Base-by-base conservation (phyloP, 169 alveolate genomes). In the Cryptosporidium baileyi region DNA sequence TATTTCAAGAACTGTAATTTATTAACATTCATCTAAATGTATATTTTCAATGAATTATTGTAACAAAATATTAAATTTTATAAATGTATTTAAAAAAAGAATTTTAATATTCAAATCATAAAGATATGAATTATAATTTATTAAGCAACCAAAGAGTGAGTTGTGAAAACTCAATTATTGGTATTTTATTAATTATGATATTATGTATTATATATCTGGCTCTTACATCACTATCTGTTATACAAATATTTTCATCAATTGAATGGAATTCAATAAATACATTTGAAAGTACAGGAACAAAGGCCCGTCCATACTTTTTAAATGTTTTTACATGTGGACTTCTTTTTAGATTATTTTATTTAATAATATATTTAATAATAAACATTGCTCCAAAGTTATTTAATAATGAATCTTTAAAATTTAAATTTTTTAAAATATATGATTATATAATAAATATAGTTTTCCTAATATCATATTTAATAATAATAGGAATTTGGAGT, bases 201-300 rank as follows among this genome's bases (percentile, higher is more conserved):
- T n/a, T n/a, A n/a, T n/a, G 67, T 9, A n/a, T 74, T 3, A 28
- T 38, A 19, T 74, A 74, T 19, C 36, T 57, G 7, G 59, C 19
- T 1, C 34, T 74, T 24, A 40, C 60, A 5, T 22, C 85, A 2
- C 67, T 74, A 22, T 51, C 85, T 30, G 17, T 74, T 22, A 8
- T 74, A 2, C 85, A 74, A 22, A 36, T 36, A 40, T 43, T 63
- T 15, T 51, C 65, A 11, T 24, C 85, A 17, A 36, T 57, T 13
- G 74, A 74, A 13, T 19, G 24, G 36, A 57, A 34, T 36, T 34
- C 61, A 19, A 19, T 32, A 22, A 74, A 38, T 57, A 30, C 54
- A 74, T 38, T 74, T 38, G 85, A 51, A 57, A 74, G 62, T 3
- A 74, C 36, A 52, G 85, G 85, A 32, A 74, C 59, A 40, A 74